Evolutionary conservation across 1,284 basidiomycete species (phyloP), one percentile per base, ranked within the genome.

Genomic region (Fomitopsis betulina): DNA sequence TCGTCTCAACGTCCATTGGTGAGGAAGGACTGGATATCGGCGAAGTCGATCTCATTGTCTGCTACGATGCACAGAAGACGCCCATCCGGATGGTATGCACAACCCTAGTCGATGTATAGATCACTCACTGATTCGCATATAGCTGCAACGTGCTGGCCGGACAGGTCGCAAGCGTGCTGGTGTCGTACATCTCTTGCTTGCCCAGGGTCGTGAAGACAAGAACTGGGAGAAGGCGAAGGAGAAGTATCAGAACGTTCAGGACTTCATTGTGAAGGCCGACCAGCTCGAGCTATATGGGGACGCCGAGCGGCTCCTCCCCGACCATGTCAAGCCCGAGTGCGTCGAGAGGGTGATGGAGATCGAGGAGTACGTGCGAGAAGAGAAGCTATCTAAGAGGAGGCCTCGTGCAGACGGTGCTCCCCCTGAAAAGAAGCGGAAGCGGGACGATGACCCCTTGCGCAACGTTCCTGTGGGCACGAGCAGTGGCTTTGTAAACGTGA

Each of bases 11-110:
- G 0, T 97, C 92, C 3, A 95, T 99, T 59, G 97, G 97, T 32
- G 97, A 99, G 75, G 97, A 99, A 73, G 97, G 97, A 61, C 79
- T 99, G n/a, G 97, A 99, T 71, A 99, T 99, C 58, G 97, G 97
- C 50, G 96, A 98, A 68, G 90, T 99, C n/a, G 97, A 99, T 71
- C 80, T 96, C 69, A 97, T 98, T 56, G 80, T 98, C 43, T 97
- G 96, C 68, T 99, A 99, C 72, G 97, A 99, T 67, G 89, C 96
- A 39, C 93, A 96, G 67, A 98, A 96, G 75, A 94, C 94, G 13
- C 92, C 96, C 0, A 95, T 98, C 63, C 93, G 96, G 59, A 96
- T 98, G 89, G 94, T 96, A 70, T 63, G 85, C 68, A 17, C 42
- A 59, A 27, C 47, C 9, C 23, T 40, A 21, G 27, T 40, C 27